Evolutionary conservation across 2,329 filamentous ascomycete genomes (phyloP), one percentile per base, ranked within the genome.

Genomic region (Xylariomycetidae sp.): DNA sequence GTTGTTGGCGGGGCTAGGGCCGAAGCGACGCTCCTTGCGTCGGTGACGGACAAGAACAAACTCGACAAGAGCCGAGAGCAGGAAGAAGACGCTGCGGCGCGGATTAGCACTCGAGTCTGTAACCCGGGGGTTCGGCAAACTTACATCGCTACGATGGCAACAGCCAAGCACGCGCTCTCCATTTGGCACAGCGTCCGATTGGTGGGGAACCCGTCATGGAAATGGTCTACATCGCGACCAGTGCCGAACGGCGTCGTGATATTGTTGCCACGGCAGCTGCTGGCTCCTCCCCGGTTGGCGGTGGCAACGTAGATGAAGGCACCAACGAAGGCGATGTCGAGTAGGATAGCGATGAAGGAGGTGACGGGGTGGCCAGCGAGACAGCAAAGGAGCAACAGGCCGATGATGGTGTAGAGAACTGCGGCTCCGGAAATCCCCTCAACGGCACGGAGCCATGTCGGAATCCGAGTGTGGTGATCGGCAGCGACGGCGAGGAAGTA

Each of bases 291-390:
- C 23, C 82, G 74, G 39, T 85, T 89, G 42, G 85, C 70, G 30
- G 81, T 67, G 1, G 88, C 86, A 39, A 95, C 75, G 53, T 88
- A 93, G 53, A 93, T 75, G 67, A 92, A 92, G 38, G 70, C 77
- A 25, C 74, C 85, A 32, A 77, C 64, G 59, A 95, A 94, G 50
- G 73, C 73, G 33, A 92, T 49, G 52, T 95, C 86, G 29, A 95
- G 67, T 16, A 89, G 40, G 42, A 94, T 76, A 43, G 76, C 84
- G 34, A 92, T 44, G 51, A 81, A 70, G 4, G 84, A 83, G 39
- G 88, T 82, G 58, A 90, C 68, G 4, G 72, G 67, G 40, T 83
- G 72, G 18, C 87, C 87, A 22, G 84, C 86, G 5, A 94, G 63
- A 54, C 77, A 92, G 67, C 85, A 87, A 7, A 90, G 80, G 23